These are phyloP conservation scores for Podospora tetraspora DNA, from an alignment of 495 filamentous ascomycete species.

Conservation along the genomic window DNA sequence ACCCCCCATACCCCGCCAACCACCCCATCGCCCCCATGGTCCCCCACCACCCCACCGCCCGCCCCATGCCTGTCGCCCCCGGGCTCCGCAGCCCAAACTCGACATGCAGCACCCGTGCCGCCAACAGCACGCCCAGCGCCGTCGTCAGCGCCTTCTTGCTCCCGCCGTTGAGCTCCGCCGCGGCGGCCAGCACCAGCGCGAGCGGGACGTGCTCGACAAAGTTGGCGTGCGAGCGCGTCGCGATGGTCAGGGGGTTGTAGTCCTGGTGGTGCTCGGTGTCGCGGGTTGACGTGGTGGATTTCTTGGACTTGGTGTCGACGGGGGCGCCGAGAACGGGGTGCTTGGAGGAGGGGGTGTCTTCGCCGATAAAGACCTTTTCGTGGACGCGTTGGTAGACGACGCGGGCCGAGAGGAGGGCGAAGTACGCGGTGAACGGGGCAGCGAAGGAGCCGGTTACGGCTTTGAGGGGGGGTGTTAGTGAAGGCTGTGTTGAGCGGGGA, in stretches of 20 bases:
- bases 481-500: neutral
- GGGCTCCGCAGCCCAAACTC: conserved; percentile 35
- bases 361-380: conserved; percentile 30
- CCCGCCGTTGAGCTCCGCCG: conserved; percentile 43
- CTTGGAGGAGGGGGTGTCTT: neutral
- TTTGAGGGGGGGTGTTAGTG: conserved; percentile 12
- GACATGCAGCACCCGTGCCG: conserved; percentile 34
- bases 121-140: conserved; percentile 32
- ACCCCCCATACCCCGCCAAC: conserved; percentile 36
- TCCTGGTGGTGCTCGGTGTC: conserved; percentile 24
- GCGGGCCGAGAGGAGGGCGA: conserved; percentile 37
- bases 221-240: conserved; percentile 35
- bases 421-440: conserved; percentile 43
- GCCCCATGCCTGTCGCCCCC: conserved; percentile 28
- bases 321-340: conserved; percentile 8
- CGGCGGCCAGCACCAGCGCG: conserved; percentile 16
- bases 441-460: conserved; percentile 43
- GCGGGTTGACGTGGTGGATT: neutral
- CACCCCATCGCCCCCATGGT: conserved; percentile 33
- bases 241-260: conserved; percentile 13
- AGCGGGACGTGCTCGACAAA: conserved; percentile 44
- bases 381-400: conserved; percentile 36
- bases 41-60: conserved; percentile 35
- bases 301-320: conserved; percentile 19
- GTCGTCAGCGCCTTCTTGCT: conserved; percentile 33